Evolutionary conservation across 345 rosid genomes (phyloP).

Genomic region (Hibiscus tridactylites): DNA sequence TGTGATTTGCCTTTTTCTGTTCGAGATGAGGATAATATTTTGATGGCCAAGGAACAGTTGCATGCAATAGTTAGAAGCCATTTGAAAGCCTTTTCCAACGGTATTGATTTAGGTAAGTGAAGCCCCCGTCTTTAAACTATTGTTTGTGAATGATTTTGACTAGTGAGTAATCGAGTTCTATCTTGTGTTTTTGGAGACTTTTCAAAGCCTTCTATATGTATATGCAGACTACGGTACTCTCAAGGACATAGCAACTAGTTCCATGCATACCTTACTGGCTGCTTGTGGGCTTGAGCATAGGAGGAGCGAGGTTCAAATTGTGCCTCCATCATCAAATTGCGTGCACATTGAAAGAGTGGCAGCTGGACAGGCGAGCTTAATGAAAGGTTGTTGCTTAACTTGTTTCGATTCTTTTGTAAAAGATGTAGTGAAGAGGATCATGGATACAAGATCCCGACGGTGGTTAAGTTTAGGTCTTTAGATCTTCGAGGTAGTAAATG

Average conservation of each 20-base stretch:
- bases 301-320: conserved; percentile 50
- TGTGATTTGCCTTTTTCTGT: too few relatives aligned
- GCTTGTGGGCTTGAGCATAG: conserved; percentile 79
- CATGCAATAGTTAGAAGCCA: conserved; percentile 63
- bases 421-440: conserved; percentile 68
- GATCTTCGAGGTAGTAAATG: conserved; percentile 5
- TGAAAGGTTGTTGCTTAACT: conserved; percentile 58
- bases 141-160: background rate
- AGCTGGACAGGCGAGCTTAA: conserved; percentile 47
- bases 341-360: conserved; percentile 37
- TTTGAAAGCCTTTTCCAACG: conserved; percentile 56
- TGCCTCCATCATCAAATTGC: conserved; percentile 50
- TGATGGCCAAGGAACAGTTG: conserved; percentile 36
- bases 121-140: background rate
- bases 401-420: conserved; percentile 81
- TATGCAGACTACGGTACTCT: conserved; percentile 47
- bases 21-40: background rate
- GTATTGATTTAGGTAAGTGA: conserved; percentile 54
- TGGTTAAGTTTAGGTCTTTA: conserved; percentile 86
- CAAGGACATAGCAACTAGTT: conserved; percentile 57
- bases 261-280: conserved; percentile 69
- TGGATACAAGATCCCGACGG: conserved; percentile 60
- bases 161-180: background rate
- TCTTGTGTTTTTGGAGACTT: conserved; percentile 2
- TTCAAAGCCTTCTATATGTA: background rate